phyloP scores from a whole-genome alignment of 495 filamentous ascomycete species.

The Xylaria acuta region DNA sequence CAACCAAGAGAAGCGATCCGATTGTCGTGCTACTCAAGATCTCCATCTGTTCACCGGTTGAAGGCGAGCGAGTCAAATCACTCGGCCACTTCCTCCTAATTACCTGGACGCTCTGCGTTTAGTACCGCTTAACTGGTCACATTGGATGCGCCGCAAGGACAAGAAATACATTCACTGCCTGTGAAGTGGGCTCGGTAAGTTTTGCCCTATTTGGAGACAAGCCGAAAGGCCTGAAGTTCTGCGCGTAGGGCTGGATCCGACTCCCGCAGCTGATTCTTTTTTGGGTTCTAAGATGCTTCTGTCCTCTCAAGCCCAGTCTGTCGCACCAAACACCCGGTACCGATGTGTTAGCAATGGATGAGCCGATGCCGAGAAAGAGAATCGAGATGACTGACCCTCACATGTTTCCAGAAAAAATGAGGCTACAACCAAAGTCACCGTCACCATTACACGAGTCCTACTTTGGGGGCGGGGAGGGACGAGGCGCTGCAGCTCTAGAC shows the following conservation, averaged over 20 bases:
- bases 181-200: constrained; percentile 23
- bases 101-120: background rate
- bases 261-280: constrained; percentile 15
- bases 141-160: constrained; percentile 14
- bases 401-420: constrained; percentile 17
- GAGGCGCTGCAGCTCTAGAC: constrained; percentile 14
- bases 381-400: constrained; percentile 3
- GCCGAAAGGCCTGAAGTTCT: constrained; percentile 4
- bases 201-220: constrained; percentile 14
- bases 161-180: constrained; percentile 14
- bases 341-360: constrained; percentile 12
- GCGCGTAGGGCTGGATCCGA: constrained; percentile 24
- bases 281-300: background rate
- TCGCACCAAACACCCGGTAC: constrained; percentile 25
- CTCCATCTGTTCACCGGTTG: constrained; percentile 26
- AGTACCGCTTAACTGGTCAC: constrained; percentile 1
- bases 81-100: constrained; percentile 2
- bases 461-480: constrained; percentile 16
- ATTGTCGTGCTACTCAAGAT: constrained; percentile 25
- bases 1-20: constrained; percentile 16
- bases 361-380: constrained; percentile 19
- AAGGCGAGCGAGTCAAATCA: constrained; percentile 26
- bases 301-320: constrained; percentile 14
- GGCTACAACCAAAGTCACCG: constrained; percentile 16
- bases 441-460: constrained; percentile 23